A percentile compares a stretch with the other conserved stretches of the same genome.
Evolutionary conservation across 2,329 filamentous ascomycete species (phyloP).

Genomic region (Periconia sp.): DNA sequence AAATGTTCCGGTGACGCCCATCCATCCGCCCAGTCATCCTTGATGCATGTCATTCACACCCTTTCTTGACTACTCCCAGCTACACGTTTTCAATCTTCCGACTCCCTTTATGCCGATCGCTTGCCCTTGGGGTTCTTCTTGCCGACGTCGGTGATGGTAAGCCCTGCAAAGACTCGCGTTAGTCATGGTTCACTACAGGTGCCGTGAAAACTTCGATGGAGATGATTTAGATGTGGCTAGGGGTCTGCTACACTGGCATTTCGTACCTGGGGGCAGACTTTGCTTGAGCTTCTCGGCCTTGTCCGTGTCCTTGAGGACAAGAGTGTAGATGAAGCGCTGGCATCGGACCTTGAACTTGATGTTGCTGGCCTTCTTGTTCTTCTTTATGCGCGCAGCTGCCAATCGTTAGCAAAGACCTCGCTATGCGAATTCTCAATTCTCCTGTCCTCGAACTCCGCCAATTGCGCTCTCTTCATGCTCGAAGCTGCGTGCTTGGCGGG

Average conservation of each 20-base stretch:
- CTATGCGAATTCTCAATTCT: background rate
- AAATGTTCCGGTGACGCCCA: constrained; percentile 37
- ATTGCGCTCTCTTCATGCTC: background rate
- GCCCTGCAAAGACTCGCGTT: constrained; percentile 49
- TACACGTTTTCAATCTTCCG: constrained; percentile 12
- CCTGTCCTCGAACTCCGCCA: background rate
- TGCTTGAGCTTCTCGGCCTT: constrained; percentile 99
- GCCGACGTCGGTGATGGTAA: constrained; percentile 65
- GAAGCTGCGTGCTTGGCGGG: no score
- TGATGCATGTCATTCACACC: no score
- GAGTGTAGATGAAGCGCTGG: constrained; percentile 94
- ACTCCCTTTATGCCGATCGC: constrained; percentile 34
- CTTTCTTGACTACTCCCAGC: no score
- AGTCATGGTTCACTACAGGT: constrained; percentile 8
- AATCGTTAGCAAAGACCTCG: background rate
- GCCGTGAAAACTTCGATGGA: no score
- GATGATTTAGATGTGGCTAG: no score
- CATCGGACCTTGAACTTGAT: constrained; percentile 99
- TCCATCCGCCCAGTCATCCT: constrained; percentile 27
- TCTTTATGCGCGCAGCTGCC: constrained; percentile 68
- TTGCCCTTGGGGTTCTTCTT: constrained; percentile 68
- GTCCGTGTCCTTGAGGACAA: constrained; percentile 97
- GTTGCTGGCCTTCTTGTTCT: constrained; percentile 86
- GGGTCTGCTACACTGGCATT: no score
- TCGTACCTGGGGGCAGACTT: constrained; percentile 93